Base-by-base conservation (phyloP, 768 basidiomycete species). In the Suillus hirtellus region DNA sequence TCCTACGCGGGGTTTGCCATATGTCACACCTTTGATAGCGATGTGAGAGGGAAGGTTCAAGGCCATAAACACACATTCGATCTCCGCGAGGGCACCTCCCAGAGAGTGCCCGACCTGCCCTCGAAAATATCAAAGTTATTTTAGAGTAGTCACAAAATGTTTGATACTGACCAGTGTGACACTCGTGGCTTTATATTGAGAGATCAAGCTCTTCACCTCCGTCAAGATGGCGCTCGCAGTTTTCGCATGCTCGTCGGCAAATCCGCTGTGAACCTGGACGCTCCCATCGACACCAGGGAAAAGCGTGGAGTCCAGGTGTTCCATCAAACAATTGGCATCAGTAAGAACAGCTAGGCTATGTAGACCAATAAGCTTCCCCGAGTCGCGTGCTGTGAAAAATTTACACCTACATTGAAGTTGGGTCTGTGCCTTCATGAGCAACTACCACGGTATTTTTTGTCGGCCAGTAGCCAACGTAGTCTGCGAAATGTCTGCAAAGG, bases 341-440 rank as follows among this genome's bases (percentile, higher is more conserved):
- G 83, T 87, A 56, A 87, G 71, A 55, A 79, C 73, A 1, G 86
- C 79, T n/a, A 81, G 44, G 58, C 84, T 85, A 60, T 7, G 59
- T 5, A 42, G 4, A n/a, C 52, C 24, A 38, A 54, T 19, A 34
- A 61, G 49, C 6, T 53, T 66, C 10, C 3, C 21, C 7, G 61
- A 55, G 24, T 27, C n/a, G 12, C 15, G 44, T 47, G 11, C 49
- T 44, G 31, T 31, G 11, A 38, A 7, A n/a, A n/a, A 2, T 19
- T n/a, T n/a, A 38, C 10, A 61, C 79, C 71, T 65, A 86, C 86
- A 88, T 66, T 63, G 83, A 69, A 0, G 75, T 79, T 8, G 86
- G 83, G 64, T 88, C 83, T 4, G 87, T 88, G 14, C 87, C 87
- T 68, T 88, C 77, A 65, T 87, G 86, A 1, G 82, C 82, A 7